Percentiles rank a stretch among this genome's conserved stretches.
phyloP scores from a whole-genome alignment of 495 filamentous ascomycete species.

The Penicillium flavigenum region DNA sequence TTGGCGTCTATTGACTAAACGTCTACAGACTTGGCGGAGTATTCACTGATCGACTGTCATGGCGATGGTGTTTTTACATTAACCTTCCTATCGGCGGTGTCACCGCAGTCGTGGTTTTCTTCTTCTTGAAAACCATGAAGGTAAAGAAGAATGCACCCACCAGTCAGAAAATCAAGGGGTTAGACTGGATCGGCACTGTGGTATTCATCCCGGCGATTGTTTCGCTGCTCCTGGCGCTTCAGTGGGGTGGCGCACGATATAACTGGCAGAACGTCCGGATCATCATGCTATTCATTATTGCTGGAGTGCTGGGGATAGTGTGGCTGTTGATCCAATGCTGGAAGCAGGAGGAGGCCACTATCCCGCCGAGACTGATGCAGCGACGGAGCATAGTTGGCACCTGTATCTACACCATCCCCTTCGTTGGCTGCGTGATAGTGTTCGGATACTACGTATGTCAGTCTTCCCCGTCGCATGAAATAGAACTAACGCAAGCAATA shows the following conservation, averaged over 20 bases:
- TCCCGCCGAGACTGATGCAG: constrained; percentile 61
- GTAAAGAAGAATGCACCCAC: constrained; percentile 48
- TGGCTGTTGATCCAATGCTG: constrained; percentile 60
- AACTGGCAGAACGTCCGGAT: constrained; percentile 49
- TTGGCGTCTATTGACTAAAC: constrained; percentile 8
- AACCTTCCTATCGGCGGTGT: constrained; percentile 57
- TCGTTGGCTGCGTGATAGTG: constrained; percentile 23
- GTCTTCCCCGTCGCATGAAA: background rate
- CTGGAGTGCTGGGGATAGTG: constrained; percentile 49
- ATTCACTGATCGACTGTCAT: constrained; percentile 48
- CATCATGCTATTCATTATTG: constrained; percentile 56
- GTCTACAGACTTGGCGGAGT: constrained; percentile 47
- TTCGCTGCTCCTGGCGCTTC: constrained; percentile 41
- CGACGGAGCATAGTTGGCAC: constrained; percentile 48
- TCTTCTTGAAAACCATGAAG: constrained; percentile 5
- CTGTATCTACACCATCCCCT: constrained; percentile 16
- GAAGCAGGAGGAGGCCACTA: constrained; percentile 61
- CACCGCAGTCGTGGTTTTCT: constrained; percentile 22
- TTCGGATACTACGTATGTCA: constrained; percentile 23
- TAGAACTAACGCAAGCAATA: background rate
- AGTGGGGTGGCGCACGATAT: constrained; percentile 48
- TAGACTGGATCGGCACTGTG: constrained; percentile 31
- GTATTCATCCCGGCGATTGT: constrained; percentile 37
- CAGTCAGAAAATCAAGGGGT: constrained; percentile 31
- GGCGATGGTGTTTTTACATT: constrained; percentile 62